These are phyloP conservation scores for Tolypocladium tropicale DNA, from an alignment of 2,329 filamentous ascomycete species.

Conservation along the genomic window DNA sequence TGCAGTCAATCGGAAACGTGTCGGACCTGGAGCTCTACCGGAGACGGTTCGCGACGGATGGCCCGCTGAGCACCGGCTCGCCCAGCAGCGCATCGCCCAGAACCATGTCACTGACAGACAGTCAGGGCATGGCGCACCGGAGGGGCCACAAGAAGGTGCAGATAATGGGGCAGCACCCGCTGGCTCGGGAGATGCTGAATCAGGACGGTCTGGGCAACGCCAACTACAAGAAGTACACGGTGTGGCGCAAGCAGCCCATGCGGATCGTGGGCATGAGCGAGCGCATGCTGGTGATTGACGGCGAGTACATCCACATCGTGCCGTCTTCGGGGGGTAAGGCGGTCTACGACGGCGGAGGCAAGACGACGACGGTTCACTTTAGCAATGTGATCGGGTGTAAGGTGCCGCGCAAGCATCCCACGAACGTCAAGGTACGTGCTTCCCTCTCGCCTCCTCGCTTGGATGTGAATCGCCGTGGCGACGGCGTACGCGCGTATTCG, in stretches of 20 bases:
- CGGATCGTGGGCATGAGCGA: constrained; percentile 68
- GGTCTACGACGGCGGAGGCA: constrained; percentile 51
- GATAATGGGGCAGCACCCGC: constrained; percentile 51
- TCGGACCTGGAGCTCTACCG: constrained; percentile 67
- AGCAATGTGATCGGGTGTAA: constrained; percentile 75
- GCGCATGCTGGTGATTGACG: constrained; percentile 68
- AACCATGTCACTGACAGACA: constrained; percentile 42
- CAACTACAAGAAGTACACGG: constrained; percentile 66
- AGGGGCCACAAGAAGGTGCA: constrained; percentile 43
- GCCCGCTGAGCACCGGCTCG: constrained; percentile 56
- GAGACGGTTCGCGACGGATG: constrained; percentile 65
- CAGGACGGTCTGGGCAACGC: constrained; percentile 47
- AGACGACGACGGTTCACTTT: constrained; percentile 75
- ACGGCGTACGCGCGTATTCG: neutral
- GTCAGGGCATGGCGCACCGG: constrained; percentile 19
- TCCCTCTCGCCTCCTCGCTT: neutral
- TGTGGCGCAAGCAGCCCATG: constrained; percentile 76
- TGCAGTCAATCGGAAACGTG: constrained; percentile 67
- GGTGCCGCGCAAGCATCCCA: constrained; percentile 68
- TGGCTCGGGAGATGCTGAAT: constrained; percentile 53
- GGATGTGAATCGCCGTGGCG: neutral
- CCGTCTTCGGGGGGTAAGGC: constrained; percentile 58
- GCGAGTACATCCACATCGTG: constrained; percentile 81
- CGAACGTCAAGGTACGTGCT: constrained; percentile 59
- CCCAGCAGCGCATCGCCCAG: constrained; percentile 63